A percentile compares a stretch with the other conserved stretches of the same genome.
phyloP scores from a whole-genome alignment of 2,329 filamentous ascomycete genomes.

The Phaeosphaeria sp. region DNA sequence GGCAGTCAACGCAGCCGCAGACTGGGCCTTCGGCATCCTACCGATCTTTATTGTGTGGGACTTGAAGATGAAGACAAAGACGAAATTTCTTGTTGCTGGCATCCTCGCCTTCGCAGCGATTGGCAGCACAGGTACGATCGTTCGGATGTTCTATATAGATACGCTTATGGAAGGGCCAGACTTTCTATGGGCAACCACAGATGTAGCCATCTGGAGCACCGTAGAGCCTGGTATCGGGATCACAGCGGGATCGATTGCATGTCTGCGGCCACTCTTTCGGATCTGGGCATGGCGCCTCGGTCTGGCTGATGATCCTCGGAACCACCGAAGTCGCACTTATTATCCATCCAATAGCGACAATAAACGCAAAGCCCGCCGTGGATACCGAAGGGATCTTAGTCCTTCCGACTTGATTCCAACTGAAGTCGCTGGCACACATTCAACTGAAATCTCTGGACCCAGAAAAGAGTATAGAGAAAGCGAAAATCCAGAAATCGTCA shows the following conservation, averaged over 20 bases:
- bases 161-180: conserved; percentile 50
- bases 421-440: conserved; percentile 11
- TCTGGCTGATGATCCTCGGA: conserved; percentile 21
- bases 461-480: conserved; percentile 1
- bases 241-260: conserved; percentile 56
- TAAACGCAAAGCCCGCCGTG: conserved; percentile 21
- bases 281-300: conserved; percentile 28
- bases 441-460: conserved; percentile 18
- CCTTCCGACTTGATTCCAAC: conserved; percentile 25
- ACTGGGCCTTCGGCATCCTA: conserved; percentile 43
- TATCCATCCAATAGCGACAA: conserved; percentile 11
- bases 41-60: conserved; percentile 61
- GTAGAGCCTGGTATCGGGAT: conserved; percentile 49
- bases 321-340: conserved; percentile 12
- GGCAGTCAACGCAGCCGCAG: conserved; percentile 37
- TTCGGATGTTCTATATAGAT: conserved; percentile 54
- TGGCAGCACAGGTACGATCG: conserved; percentile 60
- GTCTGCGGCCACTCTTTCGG: conserved; percentile 57
- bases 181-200: conserved; percentile 52
- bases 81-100: conserved; percentile 59
- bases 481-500: neutral
- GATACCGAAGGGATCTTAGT: conserved; percentile 27
- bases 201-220: conserved; percentile 50
- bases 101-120: conserved; percentile 58
- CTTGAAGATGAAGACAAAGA: conserved; percentile 60